phyloP scores from a whole-genome alignment of 2,329 filamentous ascomycete genomes.

The Neofusicoccum cordaticola region DNA sequence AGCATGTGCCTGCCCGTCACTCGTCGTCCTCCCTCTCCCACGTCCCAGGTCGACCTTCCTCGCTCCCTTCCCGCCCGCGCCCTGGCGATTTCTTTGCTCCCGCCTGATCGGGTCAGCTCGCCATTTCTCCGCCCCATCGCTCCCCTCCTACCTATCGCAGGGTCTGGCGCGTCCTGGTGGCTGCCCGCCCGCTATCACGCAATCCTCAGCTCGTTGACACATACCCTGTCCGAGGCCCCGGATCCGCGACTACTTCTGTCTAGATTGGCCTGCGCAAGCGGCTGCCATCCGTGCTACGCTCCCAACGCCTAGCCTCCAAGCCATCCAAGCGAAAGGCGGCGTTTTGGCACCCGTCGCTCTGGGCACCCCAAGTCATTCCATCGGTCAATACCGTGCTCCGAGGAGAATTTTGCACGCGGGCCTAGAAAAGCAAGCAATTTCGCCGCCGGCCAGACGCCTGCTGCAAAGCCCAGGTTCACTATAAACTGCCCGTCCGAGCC shows the following conservation, averaged over 20 bases:
- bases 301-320: slow-evolving; percentile 5
- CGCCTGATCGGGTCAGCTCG: slow-evolving; percentile 6
- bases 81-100: not conserved
- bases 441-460: not conserved
- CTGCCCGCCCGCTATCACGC: slow-evolving; percentile 5
- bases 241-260: not conserved
- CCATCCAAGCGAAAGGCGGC: slow-evolving; percentile 4
- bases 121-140: not conserved
- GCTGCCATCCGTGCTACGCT: no score
- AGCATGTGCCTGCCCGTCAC: not conserved
- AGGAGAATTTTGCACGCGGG: not conserved
- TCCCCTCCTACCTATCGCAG: slow-evolving; percentile 8
- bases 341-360: not conserved
- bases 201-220: slow-evolving; percentile 10
- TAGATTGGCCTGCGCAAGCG: not conserved
- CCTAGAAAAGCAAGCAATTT: slow-evolving; percentile 6
- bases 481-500: slow-evolving; percentile 8
- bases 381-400: not conserved
- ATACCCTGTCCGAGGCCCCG: not conserved
- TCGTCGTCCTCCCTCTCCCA: not conserved
- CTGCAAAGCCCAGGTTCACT: not conserved
- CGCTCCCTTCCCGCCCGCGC: not conserved
- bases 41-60: not conserved
- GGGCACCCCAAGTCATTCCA: not conserved
- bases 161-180: not conserved